Evolutionary conservation across 441 rosid genomes (phyloP), one percentile per base, ranked within the genome.

Genomic region (Biscutella auriculata): DNA sequence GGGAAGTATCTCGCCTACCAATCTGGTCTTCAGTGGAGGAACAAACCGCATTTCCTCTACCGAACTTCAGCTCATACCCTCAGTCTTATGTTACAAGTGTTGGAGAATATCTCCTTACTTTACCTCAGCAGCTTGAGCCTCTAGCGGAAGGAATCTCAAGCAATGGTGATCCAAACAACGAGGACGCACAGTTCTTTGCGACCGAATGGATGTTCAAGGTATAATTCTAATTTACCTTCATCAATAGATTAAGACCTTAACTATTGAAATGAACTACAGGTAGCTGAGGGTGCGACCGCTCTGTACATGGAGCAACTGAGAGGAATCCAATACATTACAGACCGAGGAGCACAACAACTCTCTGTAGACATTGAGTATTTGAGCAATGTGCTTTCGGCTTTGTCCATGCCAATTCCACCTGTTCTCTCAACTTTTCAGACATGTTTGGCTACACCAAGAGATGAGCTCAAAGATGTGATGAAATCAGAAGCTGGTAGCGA

Each of bases 161-260:
- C 65, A 80, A 66, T 52, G 80, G 76, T 19, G 96, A 93, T 51
- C 63, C 81, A 54, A 78, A 75, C 82, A 84, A 80, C 49, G 97
- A 93, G 10, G 99, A 89, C 37, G 95, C 94, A 12, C 99, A 93
- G 62, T 82, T 87, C 68, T 89, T 87, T 45, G 96, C 99, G 55
- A 82, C 99, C 9, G 99, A 93, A 74, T 93, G 99, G 99, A 93
- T 93, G 99, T 89, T 93, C 79, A 93, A 89, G 91, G 98, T 19
- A 19, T 92, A 79, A 60, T 0, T 34, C 40, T 65, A 29, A 25
- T 2, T 42, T 23, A 15, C 33, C 47, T 26, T 16, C 8, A 8
- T 36, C 32, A 56, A 23, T 43, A 43, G 17, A 34, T 19, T 6
- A 37, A 42, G 59, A 42, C 19, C 47, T 0, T 66, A 57, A 51